These are phyloP conservation scores for Populus trichocarpa DNA, from an alignment of 441 rosid genomes.

Conservation along the genomic window DNA sequence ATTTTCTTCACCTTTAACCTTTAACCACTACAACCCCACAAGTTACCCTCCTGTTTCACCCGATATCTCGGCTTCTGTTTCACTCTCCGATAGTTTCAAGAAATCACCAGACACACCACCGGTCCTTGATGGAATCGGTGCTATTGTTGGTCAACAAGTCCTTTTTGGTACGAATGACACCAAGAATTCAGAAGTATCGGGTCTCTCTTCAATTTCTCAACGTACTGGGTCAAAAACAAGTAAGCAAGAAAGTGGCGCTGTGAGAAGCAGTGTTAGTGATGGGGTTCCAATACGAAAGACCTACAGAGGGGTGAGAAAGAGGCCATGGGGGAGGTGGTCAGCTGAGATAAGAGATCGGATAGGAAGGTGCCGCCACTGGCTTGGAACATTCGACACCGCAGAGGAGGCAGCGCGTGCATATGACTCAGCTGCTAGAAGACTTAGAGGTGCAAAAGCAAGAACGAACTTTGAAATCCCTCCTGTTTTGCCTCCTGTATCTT, in stretches of 20 bases:
- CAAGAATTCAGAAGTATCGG: neutral
- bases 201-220: constrained; percentile 2
- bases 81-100: neutral
- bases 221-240: constrained; percentile 7
- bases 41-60: neutral
- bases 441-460: constrained; percentile 79
- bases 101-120: constrained; percentile 19
- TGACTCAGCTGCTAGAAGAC: constrained; percentile 76
- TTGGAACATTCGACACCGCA: constrained; percentile 88
- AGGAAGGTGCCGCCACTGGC: constrained; percentile 90
- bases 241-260: neutral
- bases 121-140: constrained; percentile 78
- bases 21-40: constrained; percentile 6
- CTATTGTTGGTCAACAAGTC: constrained; percentile 66
- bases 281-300: constrained; percentile 36
- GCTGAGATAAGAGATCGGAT: constrained; percentile 88
- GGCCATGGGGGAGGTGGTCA: constrained; percentile 99
- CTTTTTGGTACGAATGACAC: constrained; percentile 37
- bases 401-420: constrained; percentile 94
- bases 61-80: constrained; percentile 20
- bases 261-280: neutral
- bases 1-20: constrained; percentile 7
- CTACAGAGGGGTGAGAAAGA: constrained; percentile 80
- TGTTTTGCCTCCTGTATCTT: constrained; percentile 27
- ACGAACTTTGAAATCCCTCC: constrained; percentile 67